A percentile compares a stretch with the other conserved stretches of the same genome.
Conservation (phyloP, 1,284 basidiomycete genomes). For the Mycosarcoma mackinlayi region DNA sequence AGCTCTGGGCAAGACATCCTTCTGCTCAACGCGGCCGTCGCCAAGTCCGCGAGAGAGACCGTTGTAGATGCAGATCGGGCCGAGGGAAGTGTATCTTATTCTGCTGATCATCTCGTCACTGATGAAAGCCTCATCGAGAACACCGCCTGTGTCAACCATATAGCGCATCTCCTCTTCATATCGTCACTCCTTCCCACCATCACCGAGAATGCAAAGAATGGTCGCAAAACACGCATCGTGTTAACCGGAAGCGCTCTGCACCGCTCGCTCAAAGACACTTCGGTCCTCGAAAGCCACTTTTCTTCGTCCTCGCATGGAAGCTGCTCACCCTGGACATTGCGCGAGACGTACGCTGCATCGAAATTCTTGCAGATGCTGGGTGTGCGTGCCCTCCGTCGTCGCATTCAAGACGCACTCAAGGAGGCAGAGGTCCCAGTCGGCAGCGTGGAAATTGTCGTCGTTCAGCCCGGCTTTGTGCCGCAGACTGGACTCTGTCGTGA, state of each 20-base stretch:
- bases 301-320: conserved; percentile 9
- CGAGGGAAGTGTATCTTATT: conserved; percentile 1
- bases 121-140: conserved; percentile 30
- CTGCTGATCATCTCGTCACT: conserved; percentile 24
- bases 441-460: conserved; percentile 34
- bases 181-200: conserved; percentile 25
- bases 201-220: conserved; percentile 19
- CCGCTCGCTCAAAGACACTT: conserved; percentile 27
- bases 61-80: conserved; percentile 24
- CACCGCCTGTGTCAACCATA: conserved; percentile 50
- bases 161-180: conserved; percentile 49
- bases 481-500: conserved; percentile 39
- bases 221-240: conserved; percentile 43
- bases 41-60: conserved; percentile 24
- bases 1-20: conserved; percentile 29
- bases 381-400: conserved; percentile 39
- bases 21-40: conserved; percentile 48
- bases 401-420: conserved; percentile 10
- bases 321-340: conserved; percentile 28
- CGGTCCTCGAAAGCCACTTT: conserved; percentile 28
- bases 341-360: conserved; percentile 44
- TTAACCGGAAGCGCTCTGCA: conserved; percentile 52
- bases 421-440: neutral
- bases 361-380: conserved; percentile 54
- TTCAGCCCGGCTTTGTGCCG: conserved; percentile 48